phyloP scores from a whole-genome alignment of 164 flowering plant species.

The Piper longum region DNA sequence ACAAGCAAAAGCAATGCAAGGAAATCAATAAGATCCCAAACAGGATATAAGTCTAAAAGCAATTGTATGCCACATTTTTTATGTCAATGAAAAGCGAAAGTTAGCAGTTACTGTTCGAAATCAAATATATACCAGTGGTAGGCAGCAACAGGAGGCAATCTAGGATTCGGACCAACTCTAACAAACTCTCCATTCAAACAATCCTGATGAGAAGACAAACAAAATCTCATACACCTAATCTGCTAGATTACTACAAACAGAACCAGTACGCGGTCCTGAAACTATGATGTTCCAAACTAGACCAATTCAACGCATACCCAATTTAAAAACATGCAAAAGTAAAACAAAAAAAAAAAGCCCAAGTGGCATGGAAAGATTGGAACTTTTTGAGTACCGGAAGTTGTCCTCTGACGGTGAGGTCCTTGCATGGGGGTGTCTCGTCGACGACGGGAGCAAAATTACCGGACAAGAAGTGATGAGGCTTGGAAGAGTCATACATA shows the following conservation, averaged over 20 bases:
- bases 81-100: not conserved
- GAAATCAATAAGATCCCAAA: slow-evolving; percentile 1
- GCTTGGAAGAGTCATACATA: slow-evolving; percentile 44
- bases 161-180: slow-evolving; percentile 92
- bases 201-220: slow-evolving; percentile 28
- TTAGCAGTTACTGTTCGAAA: not conserved
- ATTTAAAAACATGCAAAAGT: too few species aligned
- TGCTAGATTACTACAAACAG: too few species aligned
- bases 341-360: too few species aligned
- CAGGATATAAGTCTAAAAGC: not conserved
- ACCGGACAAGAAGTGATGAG: slow-evolving; percentile 58
- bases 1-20: slow-evolving; percentile 6
- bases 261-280: too few species aligned
- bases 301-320: too few species aligned
- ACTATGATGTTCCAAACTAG: too few species aligned
- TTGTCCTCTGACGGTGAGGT: slow-evolving; percentile 50
- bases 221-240: too few species aligned
- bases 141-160: slow-evolving; percentile 83
- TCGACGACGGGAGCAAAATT: slow-evolving; percentile 63
- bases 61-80: not conserved
- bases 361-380: not conserved
- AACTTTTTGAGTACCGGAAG: slow-evolving; percentile 37
- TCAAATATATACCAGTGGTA: slow-evolving; percentile 61
- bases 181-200: slow-evolving; percentile 98
- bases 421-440: slow-evolving; percentile 63